Conservation (phyloP, 139 green algal genomes). For the Astrephomene gubernaculifera region DNA sequence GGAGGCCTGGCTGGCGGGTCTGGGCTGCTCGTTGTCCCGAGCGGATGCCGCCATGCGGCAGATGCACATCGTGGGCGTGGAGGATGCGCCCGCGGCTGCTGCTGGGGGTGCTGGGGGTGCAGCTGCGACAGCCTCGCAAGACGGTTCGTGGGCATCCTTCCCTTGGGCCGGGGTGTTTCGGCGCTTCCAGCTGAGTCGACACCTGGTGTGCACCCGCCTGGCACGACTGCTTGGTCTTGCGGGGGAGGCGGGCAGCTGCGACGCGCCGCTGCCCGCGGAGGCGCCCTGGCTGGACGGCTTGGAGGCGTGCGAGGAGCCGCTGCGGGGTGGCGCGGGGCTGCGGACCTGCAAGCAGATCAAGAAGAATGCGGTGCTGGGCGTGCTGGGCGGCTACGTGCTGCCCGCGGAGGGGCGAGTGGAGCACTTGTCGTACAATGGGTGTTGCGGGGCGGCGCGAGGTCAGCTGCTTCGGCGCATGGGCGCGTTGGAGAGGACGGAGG, state of each 20-base stretch:
- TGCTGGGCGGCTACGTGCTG: constrained; percentile 12
- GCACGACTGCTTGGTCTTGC: neutral
- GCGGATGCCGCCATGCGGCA: neutral
- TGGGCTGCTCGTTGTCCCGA: neutral
- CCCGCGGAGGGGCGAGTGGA: neutral
- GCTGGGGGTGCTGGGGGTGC: no score
- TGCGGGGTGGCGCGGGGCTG: neutral
- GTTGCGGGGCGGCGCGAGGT: neutral
- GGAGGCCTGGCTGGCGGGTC: neutral
- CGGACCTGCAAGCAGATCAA: neutral
- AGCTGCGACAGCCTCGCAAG: no score
- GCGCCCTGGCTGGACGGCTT: neutral
- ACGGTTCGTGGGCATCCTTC: no score
- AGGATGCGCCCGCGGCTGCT: neutral
- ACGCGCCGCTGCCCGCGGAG: neutral
- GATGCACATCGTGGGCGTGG: neutral
- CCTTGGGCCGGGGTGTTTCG: neutral
- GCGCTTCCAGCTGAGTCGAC: neutral
- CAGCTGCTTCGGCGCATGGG: neutral
- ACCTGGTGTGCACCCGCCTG: neutral
- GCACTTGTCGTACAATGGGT: neutral
- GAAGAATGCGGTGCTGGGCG: neutral
- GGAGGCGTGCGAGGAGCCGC: neutral
- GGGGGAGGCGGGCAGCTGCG: neutral
- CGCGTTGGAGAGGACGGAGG: neutral